Conservation (phyloP, 306 rosid species). For the Parietaria judaica region DNA sequence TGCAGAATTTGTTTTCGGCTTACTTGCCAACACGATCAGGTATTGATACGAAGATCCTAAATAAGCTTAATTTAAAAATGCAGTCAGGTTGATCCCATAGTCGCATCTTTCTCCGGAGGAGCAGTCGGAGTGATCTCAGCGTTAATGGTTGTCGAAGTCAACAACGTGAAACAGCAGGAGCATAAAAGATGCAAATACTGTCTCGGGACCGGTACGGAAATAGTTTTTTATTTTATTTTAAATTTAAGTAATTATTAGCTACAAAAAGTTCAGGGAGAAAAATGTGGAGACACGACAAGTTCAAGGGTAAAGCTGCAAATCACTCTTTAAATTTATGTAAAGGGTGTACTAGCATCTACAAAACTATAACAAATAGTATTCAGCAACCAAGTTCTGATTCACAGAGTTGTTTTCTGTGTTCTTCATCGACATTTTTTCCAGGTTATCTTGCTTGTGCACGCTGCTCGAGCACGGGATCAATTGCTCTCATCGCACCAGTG, state of each 20-base stretch:
- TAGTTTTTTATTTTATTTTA: neutral
- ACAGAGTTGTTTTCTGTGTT: neutral
- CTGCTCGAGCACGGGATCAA: conserved; percentile 74
- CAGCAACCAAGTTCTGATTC: neutral
- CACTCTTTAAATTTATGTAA: neutral
- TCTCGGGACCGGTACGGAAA: conserved; percentile 75
- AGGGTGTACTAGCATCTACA: neutral
- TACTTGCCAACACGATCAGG: no score
- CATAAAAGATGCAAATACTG: conserved; percentile 96
- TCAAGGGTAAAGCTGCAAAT: no score
- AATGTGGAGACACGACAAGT: no score
- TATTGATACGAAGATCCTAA: neutral
- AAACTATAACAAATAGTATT: neutral
- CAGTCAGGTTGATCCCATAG: conserved; percentile 98
- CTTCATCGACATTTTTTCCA: conserved; percentile 6
- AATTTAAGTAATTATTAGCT: no score
- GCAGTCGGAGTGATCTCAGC: conserved; percentile 97
- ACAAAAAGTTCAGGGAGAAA: no score
- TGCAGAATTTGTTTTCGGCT: neutral
- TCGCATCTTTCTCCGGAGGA: conserved; percentile 98
- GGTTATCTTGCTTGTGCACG: conserved; percentile 98
- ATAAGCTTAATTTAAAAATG: neutral
- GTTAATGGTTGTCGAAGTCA: conserved; percentile 91
- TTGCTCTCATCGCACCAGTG: conserved; percentile 63
- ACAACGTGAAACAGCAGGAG: conserved; percentile 93